Evolutionary conservation across 306 rosid genomes (phyloP).

Genomic region (Gillenia trifoliata): DNA sequence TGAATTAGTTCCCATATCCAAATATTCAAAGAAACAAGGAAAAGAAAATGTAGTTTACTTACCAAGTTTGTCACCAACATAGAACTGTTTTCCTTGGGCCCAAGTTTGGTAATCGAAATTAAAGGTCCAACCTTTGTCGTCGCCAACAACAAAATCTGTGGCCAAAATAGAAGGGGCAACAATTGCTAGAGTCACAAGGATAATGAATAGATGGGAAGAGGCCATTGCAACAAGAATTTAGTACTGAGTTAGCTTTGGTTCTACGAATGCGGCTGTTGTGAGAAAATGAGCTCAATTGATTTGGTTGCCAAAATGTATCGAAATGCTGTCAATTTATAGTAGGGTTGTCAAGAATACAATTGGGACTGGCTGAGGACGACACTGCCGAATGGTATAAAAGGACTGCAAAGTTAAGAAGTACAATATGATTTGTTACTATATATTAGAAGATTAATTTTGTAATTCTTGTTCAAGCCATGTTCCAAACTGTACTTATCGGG

Average conservation of each 20-base stretch:
- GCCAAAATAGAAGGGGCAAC: constrained; percentile 16
- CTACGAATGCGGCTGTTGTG: not conserved
- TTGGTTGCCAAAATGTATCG: not conserved
- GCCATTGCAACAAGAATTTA: constrained; percentile 12
- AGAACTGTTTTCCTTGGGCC: constrained; percentile 34
- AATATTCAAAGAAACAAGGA: not conserved
- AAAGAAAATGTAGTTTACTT: no score
- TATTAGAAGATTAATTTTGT: not conserved
- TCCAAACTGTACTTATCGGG: not conserved
- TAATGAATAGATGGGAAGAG: not conserved
- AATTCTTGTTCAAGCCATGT: not conserved
- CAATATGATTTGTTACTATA: not conserved
- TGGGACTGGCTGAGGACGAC: not conserved
- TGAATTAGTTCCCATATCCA: not conserved
- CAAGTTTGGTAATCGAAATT: constrained; percentile 35
- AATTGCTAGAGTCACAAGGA: constrained; percentile 14
- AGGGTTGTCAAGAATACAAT: not conserved
- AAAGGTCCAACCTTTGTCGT: constrained; percentile 40
- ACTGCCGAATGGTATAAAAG: not conserved
- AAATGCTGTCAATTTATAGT: not conserved
- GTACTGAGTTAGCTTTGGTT: not conserved
- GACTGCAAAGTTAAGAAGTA: not conserved
- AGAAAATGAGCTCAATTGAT: not conserved
- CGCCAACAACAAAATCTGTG: no score
- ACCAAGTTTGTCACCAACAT: constrained; percentile 43